Evolutionary conservation across 352 stramenopile genomes (phyloP).

Genomic region (Detonula confervacea): DNA sequence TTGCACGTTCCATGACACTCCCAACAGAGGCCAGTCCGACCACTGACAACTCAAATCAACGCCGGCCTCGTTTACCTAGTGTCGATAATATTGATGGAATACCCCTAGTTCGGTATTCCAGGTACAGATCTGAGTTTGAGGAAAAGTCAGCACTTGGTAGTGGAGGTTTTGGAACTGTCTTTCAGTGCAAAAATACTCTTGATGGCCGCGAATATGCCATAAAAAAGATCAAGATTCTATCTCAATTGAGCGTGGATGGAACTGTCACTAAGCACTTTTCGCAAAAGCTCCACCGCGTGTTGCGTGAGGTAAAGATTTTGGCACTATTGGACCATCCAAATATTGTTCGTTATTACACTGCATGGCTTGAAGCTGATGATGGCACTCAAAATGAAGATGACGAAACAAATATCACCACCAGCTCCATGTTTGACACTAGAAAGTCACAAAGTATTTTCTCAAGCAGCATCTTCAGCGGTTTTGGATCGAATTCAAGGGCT

Average conservation of each 20-base stretch:
- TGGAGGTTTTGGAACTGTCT: slow-evolving; percentile 88
- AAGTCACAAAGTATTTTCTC: slow-evolving; percentile 43
- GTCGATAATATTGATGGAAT: slow-evolving; percentile 76
- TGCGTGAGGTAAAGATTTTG: slow-evolving; percentile 86
- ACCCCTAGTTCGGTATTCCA: slow-evolving; percentile 83
- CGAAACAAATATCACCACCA: slow-evolving; percentile 43
- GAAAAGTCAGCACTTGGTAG: slow-evolving; percentile 78
- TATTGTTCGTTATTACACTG: slow-evolving; percentile 87
- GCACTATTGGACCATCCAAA: slow-evolving; percentile 85
- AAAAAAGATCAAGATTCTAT: slow-evolving; percentile 87
- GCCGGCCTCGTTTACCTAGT: slow-evolving; percentile 1
- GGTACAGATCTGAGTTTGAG: slow-evolving; percentile 84
- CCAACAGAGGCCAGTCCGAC: slow-evolving; percentile 12
- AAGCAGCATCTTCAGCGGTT: slow-evolving; percentile 47
- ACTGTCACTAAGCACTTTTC: slow-evolving; percentile 78
- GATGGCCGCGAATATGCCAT: slow-evolving; percentile 88
- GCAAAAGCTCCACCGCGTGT: slow-evolving; percentile 75
- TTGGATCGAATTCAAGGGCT: slow-evolving; percentile 51
- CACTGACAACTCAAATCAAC: slow-evolving; percentile 4
- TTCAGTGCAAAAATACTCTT: slow-evolving; percentile 83
- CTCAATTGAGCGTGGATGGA: slow-evolving; percentile 53
- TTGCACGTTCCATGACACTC: slow-evolving; percentile 13
- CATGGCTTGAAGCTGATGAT: slow-evolving; percentile 84
- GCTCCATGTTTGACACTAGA: slow-evolving; percentile 47
- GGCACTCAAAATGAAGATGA: slow-evolving; percentile 48